Evolutionary conservation across 2,329 filamentous ascomycete species (phyloP).

Genomic region (Sordariomycetes sp.): DNA sequence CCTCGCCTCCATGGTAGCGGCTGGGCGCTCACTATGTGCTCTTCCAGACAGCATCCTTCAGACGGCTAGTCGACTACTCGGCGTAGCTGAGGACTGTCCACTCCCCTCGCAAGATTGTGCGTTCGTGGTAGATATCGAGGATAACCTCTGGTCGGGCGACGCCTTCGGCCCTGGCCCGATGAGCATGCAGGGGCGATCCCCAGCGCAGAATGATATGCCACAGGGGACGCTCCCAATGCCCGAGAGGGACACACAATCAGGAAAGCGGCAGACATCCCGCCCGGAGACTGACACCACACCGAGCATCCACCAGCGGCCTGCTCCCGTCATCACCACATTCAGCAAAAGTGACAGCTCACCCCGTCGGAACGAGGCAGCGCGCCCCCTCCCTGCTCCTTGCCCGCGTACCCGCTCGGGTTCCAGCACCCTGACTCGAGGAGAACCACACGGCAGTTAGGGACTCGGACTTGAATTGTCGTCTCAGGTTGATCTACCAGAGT

Average conservation of each 20-base stretch:
- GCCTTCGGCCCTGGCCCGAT: neutral
- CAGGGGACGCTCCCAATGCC: neutral
- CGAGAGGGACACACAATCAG: neutral
- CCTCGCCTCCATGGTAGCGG: neutral
- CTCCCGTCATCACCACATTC: neutral
- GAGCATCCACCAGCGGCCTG: neutral
- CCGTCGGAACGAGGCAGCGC: neutral
- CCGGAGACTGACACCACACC: neutral
- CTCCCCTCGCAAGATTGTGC: neutral
- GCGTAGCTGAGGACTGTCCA: conserved; percentile 1
- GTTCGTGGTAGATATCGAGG: neutral
- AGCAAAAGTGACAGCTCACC: neutral
- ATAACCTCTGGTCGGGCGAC: neutral
- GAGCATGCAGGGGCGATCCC: conserved; percentile 3
- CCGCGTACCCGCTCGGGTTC: no score
- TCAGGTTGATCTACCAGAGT: no score
- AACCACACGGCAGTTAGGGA: no score
- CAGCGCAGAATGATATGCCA: conserved; percentile 1
- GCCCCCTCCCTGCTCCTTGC: no score
- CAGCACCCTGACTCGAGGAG: no score
- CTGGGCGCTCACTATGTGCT: neutral
- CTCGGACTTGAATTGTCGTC: no score
- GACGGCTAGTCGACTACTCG: no score
- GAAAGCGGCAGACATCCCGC: neutral
- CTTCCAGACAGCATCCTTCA: no score